A percentile compares a stretch with the other conserved stretches of the same genome.
Conservation (phyloP, 2,329 filamentous ascomycete genomes). For the Aulographum hederae region DNA sequence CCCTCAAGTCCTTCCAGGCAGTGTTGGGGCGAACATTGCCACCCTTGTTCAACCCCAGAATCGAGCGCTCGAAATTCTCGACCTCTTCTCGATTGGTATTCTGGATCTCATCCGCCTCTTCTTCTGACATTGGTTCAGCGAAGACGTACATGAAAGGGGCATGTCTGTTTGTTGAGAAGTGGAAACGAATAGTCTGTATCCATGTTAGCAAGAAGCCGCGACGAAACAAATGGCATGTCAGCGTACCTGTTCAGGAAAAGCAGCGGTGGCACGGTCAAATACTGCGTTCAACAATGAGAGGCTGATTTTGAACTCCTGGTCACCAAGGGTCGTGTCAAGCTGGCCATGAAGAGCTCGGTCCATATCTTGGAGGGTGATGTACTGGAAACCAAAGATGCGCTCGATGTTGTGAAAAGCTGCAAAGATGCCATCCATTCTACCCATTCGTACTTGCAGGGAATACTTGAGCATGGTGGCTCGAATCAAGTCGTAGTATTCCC, state of each 20-base stretch:
- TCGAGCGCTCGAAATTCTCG: constrained; percentile 5
- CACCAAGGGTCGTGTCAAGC: constrained; percentile 40
- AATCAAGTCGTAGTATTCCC: constrained; percentile 95
- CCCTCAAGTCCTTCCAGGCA: too few species aligned
- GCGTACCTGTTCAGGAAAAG: constrained; percentile 47
- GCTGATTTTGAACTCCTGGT: constrained; percentile 73
- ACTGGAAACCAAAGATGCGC: constrained; percentile 95
- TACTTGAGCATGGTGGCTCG: constrained; percentile 90
- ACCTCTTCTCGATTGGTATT: constrained; percentile 1
- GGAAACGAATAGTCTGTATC: constrained; percentile 49
- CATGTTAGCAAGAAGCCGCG: constrained; percentile 3
- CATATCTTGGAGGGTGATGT: constrained; percentile 73
- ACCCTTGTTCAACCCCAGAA: too few species aligned
- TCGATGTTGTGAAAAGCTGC: constrained; percentile 90
- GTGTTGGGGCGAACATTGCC: too few species aligned
- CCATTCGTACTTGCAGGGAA: constrained; percentile 89
- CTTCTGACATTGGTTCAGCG: constrained; percentile 61
- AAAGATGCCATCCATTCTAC: constrained; percentile 96
- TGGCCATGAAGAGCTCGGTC: constrained; percentile 79
- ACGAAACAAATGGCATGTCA: constrained; percentile 4
- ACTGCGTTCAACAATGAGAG: constrained; percentile 62
- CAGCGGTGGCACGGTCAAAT: constrained; percentile 53
- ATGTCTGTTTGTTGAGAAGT: constrained; percentile 56
- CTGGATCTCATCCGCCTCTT: constrained; percentile 37
- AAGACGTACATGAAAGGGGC: constrained; percentile 69